A percentile compares a stretch with the other conserved stretches of the same genome.
Evolutionary conservation across 2,329 filamentous ascomycete species (phyloP).

Genomic region (Exophiala sp.): DNA sequence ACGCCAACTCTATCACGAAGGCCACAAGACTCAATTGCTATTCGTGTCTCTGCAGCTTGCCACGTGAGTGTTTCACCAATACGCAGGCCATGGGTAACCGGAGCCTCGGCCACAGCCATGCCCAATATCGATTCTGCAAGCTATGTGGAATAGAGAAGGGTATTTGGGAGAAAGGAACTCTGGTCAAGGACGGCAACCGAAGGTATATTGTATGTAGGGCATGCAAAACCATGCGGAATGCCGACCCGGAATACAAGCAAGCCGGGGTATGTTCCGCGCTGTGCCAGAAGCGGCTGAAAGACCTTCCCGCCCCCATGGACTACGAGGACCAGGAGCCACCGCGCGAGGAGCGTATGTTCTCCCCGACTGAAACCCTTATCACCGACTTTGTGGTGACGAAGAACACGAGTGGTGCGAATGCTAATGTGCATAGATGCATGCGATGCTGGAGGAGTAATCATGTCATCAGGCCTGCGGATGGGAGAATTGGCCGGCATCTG

Average conservation of each 20-base stretch:
- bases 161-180: conserved; percentile 23
- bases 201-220: conserved; percentile 4
- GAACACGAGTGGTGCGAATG: too few relatives aligned
- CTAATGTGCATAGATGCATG: too few relatives aligned
- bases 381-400: too few relatives aligned
- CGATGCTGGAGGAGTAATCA: too few relatives aligned
- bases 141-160: conserved; percentile 19
- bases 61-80: conserved; percentile 16
- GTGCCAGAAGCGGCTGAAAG: not conserved
- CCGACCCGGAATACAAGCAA: conserved; percentile 1
- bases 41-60: conserved; percentile 24
- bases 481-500: too few relatives aligned
- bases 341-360: too few relatives aligned
- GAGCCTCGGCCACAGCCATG: conserved; percentile 24
- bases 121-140: conserved; percentile 24
- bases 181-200: not conserved
- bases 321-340: too few relatives aligned
- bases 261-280: conserved; percentile 6
- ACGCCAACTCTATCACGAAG: conserved; percentile 10
- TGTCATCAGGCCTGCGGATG: too few relatives aligned
- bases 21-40: conserved; percentile 23
- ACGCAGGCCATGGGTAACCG: conserved; percentile 20
- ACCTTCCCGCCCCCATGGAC: too few relatives aligned
- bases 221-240: conserved; percentile 4
- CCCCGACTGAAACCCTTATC: too few relatives aligned